A percentile compares a stretch with the other conserved stretches of the same genome.
Evolutionary conservation across 1,284 basidiomycete species (phyloP).

Genomic region (Sporisorium iseilematis-ciliati): DNA sequence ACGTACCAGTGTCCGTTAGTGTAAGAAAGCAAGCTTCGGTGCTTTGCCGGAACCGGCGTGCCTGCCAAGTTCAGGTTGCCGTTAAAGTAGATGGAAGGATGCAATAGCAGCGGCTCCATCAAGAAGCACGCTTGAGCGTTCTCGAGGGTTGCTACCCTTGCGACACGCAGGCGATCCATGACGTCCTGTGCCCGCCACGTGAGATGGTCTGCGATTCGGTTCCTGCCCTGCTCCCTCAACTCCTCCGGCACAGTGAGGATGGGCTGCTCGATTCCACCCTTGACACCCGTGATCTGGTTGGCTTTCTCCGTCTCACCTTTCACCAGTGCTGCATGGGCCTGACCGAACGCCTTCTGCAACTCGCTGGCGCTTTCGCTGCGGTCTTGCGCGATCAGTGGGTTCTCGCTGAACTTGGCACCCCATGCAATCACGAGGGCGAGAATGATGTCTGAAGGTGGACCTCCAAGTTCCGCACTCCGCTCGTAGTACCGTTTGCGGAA

Average conservation of each 20-base stretch:
- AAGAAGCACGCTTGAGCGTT: constrained; percentile 74
- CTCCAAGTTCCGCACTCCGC: constrained; percentile 40
- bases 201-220: constrained; percentile 80
- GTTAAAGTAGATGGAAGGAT: constrained; percentile 41
- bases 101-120: constrained; percentile 52
- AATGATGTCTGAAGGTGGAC: constrained; percentile 76
- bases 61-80: constrained; percentile 37
- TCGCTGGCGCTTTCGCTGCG: constrained; percentile 75
- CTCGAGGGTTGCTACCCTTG: constrained; percentile 81
- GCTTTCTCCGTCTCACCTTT: constrained; percentile 49
- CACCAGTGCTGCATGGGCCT: constrained; percentile 41
- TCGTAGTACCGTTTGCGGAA: constrained; percentile 53
- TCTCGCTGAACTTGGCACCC: constrained; percentile 91
- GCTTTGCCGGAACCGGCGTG: constrained; percentile 29
- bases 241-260: constrained; percentile 49
- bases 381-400: constrained; percentile 82
- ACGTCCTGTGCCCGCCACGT: constrained; percentile 73
- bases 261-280: constrained; percentile 52
- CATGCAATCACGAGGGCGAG: constrained; percentile 90
- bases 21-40: constrained; percentile 34
- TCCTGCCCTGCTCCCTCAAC: constrained; percentile 73
- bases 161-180: constrained; percentile 84
- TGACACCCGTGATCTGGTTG: constrained; percentile 44
- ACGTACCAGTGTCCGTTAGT: constrained; percentile 55
- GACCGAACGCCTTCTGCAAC: constrained; percentile 38